These are phyloP conservation scores for Lachnellula cervina DNA, from an alignment of 2,329 filamentous ascomycete genomes.

Conservation along the genomic window DNA sequence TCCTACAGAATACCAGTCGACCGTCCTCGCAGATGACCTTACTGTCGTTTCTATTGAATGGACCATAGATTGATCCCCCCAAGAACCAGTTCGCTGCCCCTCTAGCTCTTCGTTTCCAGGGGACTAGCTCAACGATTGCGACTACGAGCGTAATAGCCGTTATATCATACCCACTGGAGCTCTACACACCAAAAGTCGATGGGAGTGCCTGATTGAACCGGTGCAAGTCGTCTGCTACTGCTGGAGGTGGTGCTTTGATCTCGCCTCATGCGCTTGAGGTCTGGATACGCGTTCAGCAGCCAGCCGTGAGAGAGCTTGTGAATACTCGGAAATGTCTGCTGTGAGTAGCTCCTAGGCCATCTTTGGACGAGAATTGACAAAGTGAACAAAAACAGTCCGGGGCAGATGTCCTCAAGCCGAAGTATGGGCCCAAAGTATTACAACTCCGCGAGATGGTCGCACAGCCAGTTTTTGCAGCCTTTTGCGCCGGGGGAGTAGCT, in stretches of 20 bases:
- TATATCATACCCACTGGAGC: background rate
- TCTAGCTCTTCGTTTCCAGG: conserved; percentile 1
- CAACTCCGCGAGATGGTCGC: conserved; percentile 51
- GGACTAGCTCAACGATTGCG: conserved; percentile 10
- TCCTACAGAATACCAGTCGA: background rate
- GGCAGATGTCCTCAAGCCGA: conserved; percentile 26
- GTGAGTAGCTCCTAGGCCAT: conserved; percentile 19
- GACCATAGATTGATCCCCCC: conserved; percentile 23
- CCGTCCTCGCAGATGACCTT: background rate
- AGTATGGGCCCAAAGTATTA: conserved; percentile 28
- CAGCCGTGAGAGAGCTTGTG: conserved; percentile 11
- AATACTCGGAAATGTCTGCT: conserved; percentile 26
- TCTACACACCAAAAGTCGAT: conserved; percentile 9
- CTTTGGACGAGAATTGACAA: background rate
- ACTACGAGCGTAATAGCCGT: conserved; percentile 1
- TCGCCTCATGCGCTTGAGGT: conserved; percentile 16
- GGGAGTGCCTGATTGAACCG: conserved; percentile 12
- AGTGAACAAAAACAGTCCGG: conserved; percentile 17
- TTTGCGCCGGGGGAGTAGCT: conserved; percentile 88
- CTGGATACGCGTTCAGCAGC: conserved; percentile 18
- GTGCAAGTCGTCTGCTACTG: conserved; percentile 12
- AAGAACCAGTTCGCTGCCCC: conserved; percentile 4
- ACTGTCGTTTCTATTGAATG: conserved; percentile 18
- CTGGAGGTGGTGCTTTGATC: conserved; percentile 9
- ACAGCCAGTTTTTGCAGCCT: conserved; percentile 83